Conservation (phyloP, 1,139 yeast species). For the Pichia kudriavzevii region DNA sequence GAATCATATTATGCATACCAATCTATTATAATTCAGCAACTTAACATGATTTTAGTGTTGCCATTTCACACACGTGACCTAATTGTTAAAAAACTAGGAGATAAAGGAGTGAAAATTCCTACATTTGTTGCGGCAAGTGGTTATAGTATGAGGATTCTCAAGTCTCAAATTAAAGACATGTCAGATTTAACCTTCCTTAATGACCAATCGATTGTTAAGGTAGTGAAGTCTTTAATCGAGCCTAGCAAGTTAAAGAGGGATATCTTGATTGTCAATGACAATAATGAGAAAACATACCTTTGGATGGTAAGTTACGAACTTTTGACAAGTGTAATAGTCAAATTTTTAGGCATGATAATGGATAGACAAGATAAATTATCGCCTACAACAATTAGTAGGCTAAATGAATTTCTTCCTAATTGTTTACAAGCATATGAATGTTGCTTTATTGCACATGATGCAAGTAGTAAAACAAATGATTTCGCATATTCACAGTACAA, state of each 20-base stretch:
- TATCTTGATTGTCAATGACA: slow-evolving; percentile 1
- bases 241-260: slow-evolving; percentile 25
- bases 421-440: slow-evolving; percentile 38
- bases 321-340: slow-evolving; percentile 22
- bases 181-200: slow-evolving; percentile 33
- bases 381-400: slow-evolving; percentile 22
- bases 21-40: slow-evolving; percentile 43
- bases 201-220: slow-evolving; percentile 39
- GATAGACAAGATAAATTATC: slow-evolving; percentile 19
- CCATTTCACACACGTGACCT: slow-evolving; percentile 55
- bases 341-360: slow-evolving; percentile 25
- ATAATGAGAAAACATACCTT: slow-evolving; percentile 19
- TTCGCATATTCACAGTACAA: slow-evolving; percentile 44
- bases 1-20: slow-evolving; percentile 31
- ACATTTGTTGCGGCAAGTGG: slow-evolving; percentile 61
- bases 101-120: slow-evolving; percentile 35
- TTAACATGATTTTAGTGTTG: slow-evolving; percentile 44
- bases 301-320: slow-evolving; percentile 39
- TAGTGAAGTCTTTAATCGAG: slow-evolving; percentile 35
- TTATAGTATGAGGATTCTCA: slow-evolving; percentile 39
- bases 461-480: slow-evolving; percentile 33
- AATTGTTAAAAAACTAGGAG: slow-evolving; percentile 33
- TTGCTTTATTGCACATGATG: slow-evolving; percentile 31
- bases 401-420: slow-evolving; percentile 39
- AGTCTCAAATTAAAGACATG: slow-evolving; percentile 30